phyloP scores from a whole-genome alignment of 2,329 filamentous ascomycete genomes.

The Penicillium brasilianum region DNA sequence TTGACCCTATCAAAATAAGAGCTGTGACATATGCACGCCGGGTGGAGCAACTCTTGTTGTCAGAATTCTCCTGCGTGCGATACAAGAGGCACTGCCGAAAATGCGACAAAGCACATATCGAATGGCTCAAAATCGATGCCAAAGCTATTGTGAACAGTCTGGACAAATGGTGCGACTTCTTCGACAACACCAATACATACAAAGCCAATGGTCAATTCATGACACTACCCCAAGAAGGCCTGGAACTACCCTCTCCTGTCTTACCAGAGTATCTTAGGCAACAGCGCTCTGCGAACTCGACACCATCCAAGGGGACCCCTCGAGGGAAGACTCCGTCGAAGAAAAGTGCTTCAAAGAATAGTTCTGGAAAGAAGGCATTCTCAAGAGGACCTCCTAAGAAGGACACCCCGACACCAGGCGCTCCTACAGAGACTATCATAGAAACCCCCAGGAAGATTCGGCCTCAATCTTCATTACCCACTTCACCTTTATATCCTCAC shows the following conservation, averaged over 20 bases:
- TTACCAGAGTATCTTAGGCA: background rate
- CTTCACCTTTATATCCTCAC: background rate
- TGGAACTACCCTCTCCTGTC: background rate
- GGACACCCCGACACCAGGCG: background rate
- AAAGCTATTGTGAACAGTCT: background rate
- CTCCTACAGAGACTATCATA: background rate
- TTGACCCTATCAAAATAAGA: background rate
- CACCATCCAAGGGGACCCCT: background rate
- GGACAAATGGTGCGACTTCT: background rate
- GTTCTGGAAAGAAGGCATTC: background rate
- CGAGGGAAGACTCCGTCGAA: background rate
- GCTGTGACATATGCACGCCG: background rate
- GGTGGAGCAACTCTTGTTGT: background rate
- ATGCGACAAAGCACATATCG: fast-evolving
- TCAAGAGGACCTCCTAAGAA: too few species aligned
- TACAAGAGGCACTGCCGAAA: background rate
- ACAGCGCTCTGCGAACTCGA: background rate
- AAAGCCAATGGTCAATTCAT: background rate
- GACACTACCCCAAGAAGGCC: background rate
- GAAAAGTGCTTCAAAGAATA: too few species aligned
- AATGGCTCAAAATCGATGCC: background rate
- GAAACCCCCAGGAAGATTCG: background rate
- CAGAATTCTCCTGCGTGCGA: background rate
- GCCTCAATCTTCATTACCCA: background rate
- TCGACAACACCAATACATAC: background rate